phyloP scores from a whole-genome alignment of 2,329 filamentous ascomycete species.

The Fusarium pseudograminearum region DNA sequence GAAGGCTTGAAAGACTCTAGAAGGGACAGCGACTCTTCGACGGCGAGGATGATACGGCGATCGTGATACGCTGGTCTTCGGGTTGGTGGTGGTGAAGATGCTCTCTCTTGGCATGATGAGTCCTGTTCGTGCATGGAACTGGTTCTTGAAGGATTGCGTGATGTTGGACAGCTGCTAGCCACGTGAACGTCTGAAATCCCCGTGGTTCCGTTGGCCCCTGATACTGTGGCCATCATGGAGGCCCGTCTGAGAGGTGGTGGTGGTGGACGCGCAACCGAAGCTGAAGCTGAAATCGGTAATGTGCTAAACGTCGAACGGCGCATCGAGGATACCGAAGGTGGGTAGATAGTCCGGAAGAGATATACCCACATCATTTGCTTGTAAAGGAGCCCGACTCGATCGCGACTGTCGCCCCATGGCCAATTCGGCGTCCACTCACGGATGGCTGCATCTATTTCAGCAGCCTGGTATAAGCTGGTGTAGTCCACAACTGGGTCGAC shows the following conservation, averaged over 20 bases:
- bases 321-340: slow-evolving; percentile 56
- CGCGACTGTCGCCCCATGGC: slow-evolving; percentile 68
- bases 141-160: slow-evolving; percentile 54
- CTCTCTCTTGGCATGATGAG: slow-evolving; percentile 40
- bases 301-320: slow-evolving; percentile 51
- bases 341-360: slow-evolving; percentile 71
- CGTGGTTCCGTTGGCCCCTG: slow-evolving; percentile 37
- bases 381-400: slow-evolving; percentile 69
- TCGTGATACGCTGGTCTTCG: slow-evolving; percentile 64
- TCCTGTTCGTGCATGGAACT: slow-evolving; percentile 57
- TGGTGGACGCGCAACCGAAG: slow-evolving; percentile 28
- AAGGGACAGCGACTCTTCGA: slow-evolving; percentile 68
- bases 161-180: slow-evolving; percentile 50
- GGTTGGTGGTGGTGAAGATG: slow-evolving; percentile 60
- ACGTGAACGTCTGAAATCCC: slow-evolving; percentile 28
- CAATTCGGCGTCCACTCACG: slow-evolving; percentile 77
- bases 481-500: slow-evolving; percentile 80
- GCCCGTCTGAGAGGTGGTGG: slow-evolving; percentile 49
- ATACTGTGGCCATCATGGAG: slow-evolving; percentile 52
- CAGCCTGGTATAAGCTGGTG: slow-evolving; percentile 76
- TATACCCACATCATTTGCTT: slow-evolving; percentile 76
- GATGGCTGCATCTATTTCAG: slow-evolving; percentile 80
- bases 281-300: slow-evolving; percentile 39
- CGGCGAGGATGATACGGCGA: slow-evolving; percentile 63
- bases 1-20: slow-evolving; percentile 67